Percentiles rank a stretch among this genome's conserved stretches.
Conservation (phyloP, 176 grass and related monocot species). For the Saccharum spontaneum region DNA sequence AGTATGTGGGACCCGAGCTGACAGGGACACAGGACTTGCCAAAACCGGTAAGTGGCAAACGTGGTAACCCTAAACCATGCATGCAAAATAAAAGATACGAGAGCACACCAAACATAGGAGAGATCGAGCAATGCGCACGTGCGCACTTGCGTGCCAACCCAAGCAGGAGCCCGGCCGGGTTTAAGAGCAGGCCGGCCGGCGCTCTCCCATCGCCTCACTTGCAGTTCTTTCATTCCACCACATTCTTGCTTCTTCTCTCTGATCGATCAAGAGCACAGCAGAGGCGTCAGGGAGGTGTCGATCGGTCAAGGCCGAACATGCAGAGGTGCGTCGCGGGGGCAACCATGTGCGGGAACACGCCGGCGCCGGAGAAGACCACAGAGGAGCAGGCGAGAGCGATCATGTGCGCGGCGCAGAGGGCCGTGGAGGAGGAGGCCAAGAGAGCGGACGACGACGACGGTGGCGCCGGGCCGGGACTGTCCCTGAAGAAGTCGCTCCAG, state of each 20-base stretch:
- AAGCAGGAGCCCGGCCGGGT: not conserved
- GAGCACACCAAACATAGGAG: not conserved
- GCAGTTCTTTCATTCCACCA: not conserved
- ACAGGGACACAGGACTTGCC: not conserved
- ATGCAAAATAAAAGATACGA: not conserved
- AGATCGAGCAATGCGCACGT: no score
- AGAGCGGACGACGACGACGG: not conserved
- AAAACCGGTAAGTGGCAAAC: not conserved
- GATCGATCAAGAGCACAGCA: no score
- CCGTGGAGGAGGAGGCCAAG: slow-evolving; percentile 15
- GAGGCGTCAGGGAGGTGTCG: not conserved
- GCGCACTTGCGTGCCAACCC: not conserved
- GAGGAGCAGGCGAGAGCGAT: slow-evolving; percentile 21
- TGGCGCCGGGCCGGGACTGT: not conserved
- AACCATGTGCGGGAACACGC: not conserved
- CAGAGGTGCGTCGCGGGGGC: not conserved
- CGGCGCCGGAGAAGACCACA: not conserved
- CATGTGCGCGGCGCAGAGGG: not conserved
- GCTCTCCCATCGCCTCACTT: not conserved
- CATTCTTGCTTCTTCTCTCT: not conserved
- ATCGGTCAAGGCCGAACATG: not conserved
- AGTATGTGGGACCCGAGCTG: not conserved
- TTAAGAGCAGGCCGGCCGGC: not conserved
- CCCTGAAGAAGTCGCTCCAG: slow-evolving; percentile 27
- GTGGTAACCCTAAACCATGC: not conserved